Base-by-base conservation (phyloP, 2,329 filamentous ascomycete genomes). In the Claviceps pusilla region DNA sequence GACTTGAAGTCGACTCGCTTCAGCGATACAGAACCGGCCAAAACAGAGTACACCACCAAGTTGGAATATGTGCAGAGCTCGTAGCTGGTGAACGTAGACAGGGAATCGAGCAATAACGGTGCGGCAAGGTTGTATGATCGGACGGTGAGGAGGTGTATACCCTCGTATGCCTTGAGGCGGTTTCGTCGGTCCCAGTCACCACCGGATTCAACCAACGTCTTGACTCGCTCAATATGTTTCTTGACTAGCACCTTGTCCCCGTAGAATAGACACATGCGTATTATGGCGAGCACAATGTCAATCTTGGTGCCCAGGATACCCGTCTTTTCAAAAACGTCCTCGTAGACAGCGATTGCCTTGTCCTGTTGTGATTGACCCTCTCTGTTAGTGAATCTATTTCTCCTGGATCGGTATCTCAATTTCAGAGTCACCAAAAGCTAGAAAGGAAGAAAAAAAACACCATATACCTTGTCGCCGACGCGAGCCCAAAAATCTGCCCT, bases 111-210 rank as follows among this genome's bases (percentile, higher is more conserved):
- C 51, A 98, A 84, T 11, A 96, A 80, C 45, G 93, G 91, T 2
- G 93, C 93, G 45, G 89, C 90, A 56, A 88, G 76, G 69, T 84
- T 87, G 76, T 97, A 89, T 57, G 89, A 90, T 62, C 93, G 89
- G 60, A 93, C 82, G 29, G 91, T 97, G 61, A 98, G 83, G 55
- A 95, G 80, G 68, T 97, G 86, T 54, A 98, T 78, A 58, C 93
- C 93, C 68, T 95, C 89, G 78, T 98, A 98, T 61, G 93, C 93
- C 84, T 98, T 98, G 65, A 98, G 82, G 57, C 93, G 86, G 76
- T 98, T 98, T 69, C 93, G 86, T 60, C 93, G 87, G 69, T 98
- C 93, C 93, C 93, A 98, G 71, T 98, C 93, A 69, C 93, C 93
- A 61, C 93, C 93, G 60, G 86, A 86, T 67, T 98, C 93, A 39